Evolutionary conservation across 2,329 filamentous ascomycete species (phyloP), one percentile per base, ranked within the genome.

Genomic region (Claviceps capensis): DNA sequence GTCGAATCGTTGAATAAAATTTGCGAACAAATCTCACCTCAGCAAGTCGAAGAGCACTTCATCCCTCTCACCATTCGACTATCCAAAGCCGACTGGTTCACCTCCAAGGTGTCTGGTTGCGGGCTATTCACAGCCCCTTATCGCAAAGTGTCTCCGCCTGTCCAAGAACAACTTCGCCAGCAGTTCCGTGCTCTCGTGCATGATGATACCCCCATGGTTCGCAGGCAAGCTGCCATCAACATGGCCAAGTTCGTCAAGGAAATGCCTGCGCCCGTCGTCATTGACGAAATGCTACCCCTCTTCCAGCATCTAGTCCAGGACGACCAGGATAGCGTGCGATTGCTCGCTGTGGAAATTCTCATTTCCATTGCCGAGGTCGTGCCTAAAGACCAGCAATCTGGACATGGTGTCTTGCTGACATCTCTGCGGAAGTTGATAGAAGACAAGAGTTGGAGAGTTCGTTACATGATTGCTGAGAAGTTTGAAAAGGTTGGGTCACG

Each of bases 1-100:
- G 93, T 98, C 66, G 94, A 98, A 70, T 98, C 93, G 47, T 81
- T 98, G 61, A 98, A 98, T 81, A 98, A 96, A 76, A 97, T 98
- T 69, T 97, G 93, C 79, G 82, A 83, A 65, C 83, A 95, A 67
- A 79, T 98, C 52, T 95, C 89, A 49, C 75, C 88, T 62, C 80
- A 88, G 69, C 93, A 98, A 74, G 85, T 97, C 66, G 93, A 98
- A 76, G 88, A 96, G 64, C 87, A 90, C 72, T 97, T 97, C 73
- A 91, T 98, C 61, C 93, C 93, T 56, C 84, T 98, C 65, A 90
- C 90, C 54, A 81, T 95, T 65, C 88, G 93, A 66, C 86, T 98
- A 56, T 94, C 93, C 59, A 98, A 97, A 79, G 93, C 93, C 71
- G 93, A 98, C 73, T 98, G 93, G 93, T 98, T 98, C 71, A 98